A percentile compares a stretch with the other conserved stretches of the same genome.
Conservation (phyloP, 768 basidiomycete genomes). For the Agrocybe praecox region DNA sequence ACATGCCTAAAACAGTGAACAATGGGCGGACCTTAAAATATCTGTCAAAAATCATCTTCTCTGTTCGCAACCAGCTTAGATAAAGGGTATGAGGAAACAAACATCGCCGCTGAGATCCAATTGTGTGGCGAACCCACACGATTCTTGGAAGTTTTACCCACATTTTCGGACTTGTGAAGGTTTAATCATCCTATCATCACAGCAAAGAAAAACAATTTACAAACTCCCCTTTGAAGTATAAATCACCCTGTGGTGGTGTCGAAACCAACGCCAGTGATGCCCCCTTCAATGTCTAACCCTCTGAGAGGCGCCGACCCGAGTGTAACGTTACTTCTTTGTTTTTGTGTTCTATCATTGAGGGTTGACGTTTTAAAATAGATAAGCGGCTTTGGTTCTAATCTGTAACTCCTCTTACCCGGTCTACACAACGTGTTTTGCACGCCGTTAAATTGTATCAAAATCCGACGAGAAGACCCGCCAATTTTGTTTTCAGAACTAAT, state of each 20-base stretch:
- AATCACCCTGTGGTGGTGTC: background rate
- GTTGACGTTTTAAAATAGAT: background rate
- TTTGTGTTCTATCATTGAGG: background rate
- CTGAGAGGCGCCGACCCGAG: background rate
- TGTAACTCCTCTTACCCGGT: background rate
- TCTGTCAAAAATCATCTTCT: background rate
- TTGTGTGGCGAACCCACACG: background rate
- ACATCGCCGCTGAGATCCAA: slow-evolving; percentile 1
- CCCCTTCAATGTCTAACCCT: background rate
- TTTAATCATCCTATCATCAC: background rate
- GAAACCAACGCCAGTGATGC: background rate
- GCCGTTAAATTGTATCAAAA: background rate
- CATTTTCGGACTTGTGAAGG: background rate
- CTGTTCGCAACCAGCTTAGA: background rate
- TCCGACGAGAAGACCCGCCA: background rate
- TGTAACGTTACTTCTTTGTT: background rate
- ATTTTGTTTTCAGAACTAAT: background rate
- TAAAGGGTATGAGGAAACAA: background rate
- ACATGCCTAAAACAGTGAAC: slow-evolving; percentile 15
- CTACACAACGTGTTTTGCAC: slow-evolving; percentile 9
- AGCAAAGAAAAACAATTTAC: background rate
- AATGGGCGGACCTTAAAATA: slow-evolving; percentile 11
- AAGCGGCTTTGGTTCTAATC: background rate
- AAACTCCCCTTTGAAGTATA: background rate
- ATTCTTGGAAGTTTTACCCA: background rate